phyloP scores from a whole-genome alignment of 2,329 filamentous ascomycete genomes.

The Cytospora chrysosperma region DNA sequence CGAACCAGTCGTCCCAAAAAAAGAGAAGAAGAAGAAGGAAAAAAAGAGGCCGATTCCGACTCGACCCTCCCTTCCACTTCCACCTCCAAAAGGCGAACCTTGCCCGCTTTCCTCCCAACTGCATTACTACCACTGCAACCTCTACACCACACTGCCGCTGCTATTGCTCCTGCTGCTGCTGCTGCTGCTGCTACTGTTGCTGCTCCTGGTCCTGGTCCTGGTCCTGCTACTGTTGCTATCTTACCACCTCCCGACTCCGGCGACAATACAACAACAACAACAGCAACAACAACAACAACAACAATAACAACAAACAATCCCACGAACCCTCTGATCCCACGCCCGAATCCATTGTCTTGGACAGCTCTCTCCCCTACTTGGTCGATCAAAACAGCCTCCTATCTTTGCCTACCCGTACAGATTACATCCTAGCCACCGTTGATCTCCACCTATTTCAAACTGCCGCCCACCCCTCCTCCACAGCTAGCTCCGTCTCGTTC shows the following conservation, averaged over 20 bases:
- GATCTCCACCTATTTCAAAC: slow-evolving; percentile 10
- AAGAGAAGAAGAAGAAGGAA: too few species aligned
- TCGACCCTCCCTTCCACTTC: slow-evolving; percentile 7
- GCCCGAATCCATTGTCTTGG: slow-evolving; percentile 8
- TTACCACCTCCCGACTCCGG: slow-evolving; percentile 7
- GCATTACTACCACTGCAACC: background rate
- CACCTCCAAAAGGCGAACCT: slow-evolving; percentile 13
- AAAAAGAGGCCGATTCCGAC: background rate
- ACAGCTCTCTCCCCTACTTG: background rate
- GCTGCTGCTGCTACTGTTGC: background rate
- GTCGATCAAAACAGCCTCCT: background rate
- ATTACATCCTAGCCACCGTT: slow-evolving; percentile 9
- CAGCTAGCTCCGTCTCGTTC: background rate
- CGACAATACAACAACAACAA: slow-evolving; percentile 5
- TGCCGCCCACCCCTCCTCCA: slow-evolving; percentile 11
- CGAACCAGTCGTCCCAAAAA: background rate
- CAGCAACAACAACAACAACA: slow-evolving; percentile 10
- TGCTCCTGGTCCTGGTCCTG: slow-evolving; percentile 2
- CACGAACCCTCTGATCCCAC: background rate
- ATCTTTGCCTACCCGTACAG: background rate
- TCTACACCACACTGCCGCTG: background rate
- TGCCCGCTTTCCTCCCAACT: background rate
- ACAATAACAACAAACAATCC: slow-evolving; percentile 10
- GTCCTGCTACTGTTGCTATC: background rate
- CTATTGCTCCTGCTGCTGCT: slow-evolving; percentile 1